Base-by-base conservation (phyloP, 768 basidiomycete species). In the Psilocybe cubensis region DNA sequence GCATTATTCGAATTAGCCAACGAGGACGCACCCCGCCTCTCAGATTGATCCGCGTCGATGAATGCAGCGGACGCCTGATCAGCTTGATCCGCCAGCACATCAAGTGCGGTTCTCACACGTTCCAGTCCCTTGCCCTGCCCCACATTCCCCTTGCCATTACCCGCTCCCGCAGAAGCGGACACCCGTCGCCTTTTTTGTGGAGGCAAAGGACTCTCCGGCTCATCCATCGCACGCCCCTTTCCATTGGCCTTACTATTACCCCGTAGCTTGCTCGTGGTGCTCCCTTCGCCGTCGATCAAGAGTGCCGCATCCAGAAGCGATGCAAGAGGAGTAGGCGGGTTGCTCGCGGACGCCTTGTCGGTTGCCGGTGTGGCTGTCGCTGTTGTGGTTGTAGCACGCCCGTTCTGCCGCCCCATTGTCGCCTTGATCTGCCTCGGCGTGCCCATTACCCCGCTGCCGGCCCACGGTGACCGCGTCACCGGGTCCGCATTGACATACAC, bases 11-110 rank as follows among this genome's bases (percentile, higher is more conserved):
- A 29, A 21, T 20, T 41, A 20, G 31, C 48, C 20, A 24, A 23
- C 38, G n/a, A 23, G 27, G 35, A n/a, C n/a, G n/a, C n/a, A n/a
- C n/a, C 29, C 10, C 31, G 43, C 38, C 49, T 53, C 44, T 54
- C 43, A 31, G 43, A 20, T 44, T 43, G 33, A 49, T 56, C 40
- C 28, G 48, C 12, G 12, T 31, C 46, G 18, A 4, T 31, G 25
- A 29, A 29, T 12, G 45, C 54, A 40, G 54, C 54, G 14, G 54
- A 85, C 3, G 45, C 45, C 18, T 49, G 29, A 23, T 35, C 45
- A 21, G 89, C 87, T 66, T 90, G 87, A 61, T 89, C 88, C 1
- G 89, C 89, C 29, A 91, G 73, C 7, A 91, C 87, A 63, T 91
- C 88, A 64, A 91, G 72, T 6, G 85, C 89, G 58, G 83, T 83